These are phyloP conservation scores for Echinochloa phyllopogon DNA, from an alignment of 176 grass and related monocot genomes.

Conservation along the genomic window DNA sequence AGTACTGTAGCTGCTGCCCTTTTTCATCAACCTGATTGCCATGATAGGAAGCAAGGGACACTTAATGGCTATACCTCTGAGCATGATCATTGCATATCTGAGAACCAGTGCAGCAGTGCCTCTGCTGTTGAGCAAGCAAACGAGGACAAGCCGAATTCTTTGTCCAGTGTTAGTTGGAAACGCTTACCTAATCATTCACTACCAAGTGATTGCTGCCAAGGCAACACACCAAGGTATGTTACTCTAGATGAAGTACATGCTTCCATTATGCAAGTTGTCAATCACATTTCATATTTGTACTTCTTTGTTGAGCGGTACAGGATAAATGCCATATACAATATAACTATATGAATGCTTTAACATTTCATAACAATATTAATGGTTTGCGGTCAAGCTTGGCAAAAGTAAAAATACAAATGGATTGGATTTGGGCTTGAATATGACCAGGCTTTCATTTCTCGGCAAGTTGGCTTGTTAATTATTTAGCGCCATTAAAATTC, in stretches of 20 bases:
- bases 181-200: slow-evolving; percentile 40
- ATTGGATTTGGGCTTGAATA: too few species aligned
- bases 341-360: background rate
- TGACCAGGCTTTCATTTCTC: too few species aligned
- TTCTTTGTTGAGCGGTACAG: background rate
- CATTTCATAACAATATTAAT: too few species aligned
- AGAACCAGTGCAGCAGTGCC: slow-evolving; percentile 31
- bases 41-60: slow-evolving; percentile 49
- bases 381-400: too few species aligned
- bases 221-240: slow-evolving; percentile 77
- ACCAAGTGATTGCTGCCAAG: slow-evolving; percentile 56
- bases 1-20: slow-evolving; percentile 81
- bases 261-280: slow-evolving; percentile 12
- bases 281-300: slow-evolving; percentile 6
- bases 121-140: slow-evolving; percentile 40
- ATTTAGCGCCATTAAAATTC: too few species aligned
- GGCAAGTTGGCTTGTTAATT: too few species aligned
- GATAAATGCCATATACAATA: background rate
- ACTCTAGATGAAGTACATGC: slow-evolving; percentile 25
- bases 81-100: slow-evolving; percentile 40
- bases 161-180: slow-evolving; percentile 36
- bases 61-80: slow-evolving; percentile 61
- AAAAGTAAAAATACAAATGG: too few species aligned
- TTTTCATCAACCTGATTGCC: slow-evolving; percentile 71
- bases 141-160: slow-evolving; percentile 36